Evolutionary conservation across 805 yeast genomes (phyloP), one percentile per base, ranked within the genome.

Genomic region (Wickerhamomyces rabaulensis): DNA sequence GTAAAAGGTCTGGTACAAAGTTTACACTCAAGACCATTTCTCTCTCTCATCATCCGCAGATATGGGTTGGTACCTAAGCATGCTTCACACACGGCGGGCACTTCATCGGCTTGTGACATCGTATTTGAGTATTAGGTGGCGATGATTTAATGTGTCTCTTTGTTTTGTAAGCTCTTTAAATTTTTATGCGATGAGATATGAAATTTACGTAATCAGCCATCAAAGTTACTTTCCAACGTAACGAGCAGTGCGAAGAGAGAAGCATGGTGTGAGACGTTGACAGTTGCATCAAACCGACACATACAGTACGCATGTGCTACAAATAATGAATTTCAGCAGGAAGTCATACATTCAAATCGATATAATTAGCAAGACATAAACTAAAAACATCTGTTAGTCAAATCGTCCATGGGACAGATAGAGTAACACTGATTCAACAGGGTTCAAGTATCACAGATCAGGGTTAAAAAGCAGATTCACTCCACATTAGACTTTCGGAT

Each of bases 1-100:
- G 91, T 83, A 68, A 84, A 92, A 1, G 96, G 90, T 42, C 95
- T 67, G 0, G 95, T 84, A 60, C 98, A 92, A 15, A 86, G 67
- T 60, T 84, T 83, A 62, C 98, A 92, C 60, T 86, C 85, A n/a
- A 77, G 84, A 1, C 96, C 96, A 44, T 75, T 67, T 12, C 67
- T 66, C 48, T 86, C 90, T 52, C 85, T 74, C 2, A 80, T 74
- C 85, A 91, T 79, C 44, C 86, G 79, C n/a, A 84, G 57, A 53
- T 82, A 78, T 19, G 80, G 76, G 44, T 80, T 76, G 0, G 73
- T 57, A 0, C 97, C 97, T 22, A 88, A 67, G 61, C 97, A 90
- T 6, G 60, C 55, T 33, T 79, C 81, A 63, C 97, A 90, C 2
- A 90, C 74, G 0, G 85, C 81, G 0, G 91, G 90, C 16, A 53